These are phyloP conservation scores for Rheum nobile DNA, from an alignment of 148 eudicot genomes.

Conservation along the genomic window DNA sequence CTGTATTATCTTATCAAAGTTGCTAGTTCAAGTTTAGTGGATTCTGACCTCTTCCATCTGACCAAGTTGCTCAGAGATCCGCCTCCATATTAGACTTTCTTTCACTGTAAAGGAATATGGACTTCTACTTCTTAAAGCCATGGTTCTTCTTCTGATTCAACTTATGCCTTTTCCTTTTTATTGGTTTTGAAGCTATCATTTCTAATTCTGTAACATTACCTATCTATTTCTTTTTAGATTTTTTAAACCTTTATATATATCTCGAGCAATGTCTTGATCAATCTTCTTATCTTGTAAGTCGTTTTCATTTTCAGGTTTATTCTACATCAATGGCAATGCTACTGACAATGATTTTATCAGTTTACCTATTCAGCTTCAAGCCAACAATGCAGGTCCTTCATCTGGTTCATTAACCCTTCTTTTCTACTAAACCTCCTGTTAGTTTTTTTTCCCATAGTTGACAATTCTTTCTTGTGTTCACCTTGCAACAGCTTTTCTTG, in stretches of 20 bases:
- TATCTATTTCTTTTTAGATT: not conserved
- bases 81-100: not conserved
- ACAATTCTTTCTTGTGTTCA: not conserved
- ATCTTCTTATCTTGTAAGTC: not conserved
- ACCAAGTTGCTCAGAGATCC: not conserved
- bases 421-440: not conserved
- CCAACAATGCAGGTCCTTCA: slow-evolving; percentile 75
- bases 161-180: not conserved
- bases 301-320: slow-evolving; percentile 54
- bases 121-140: not conserved
- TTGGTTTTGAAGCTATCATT: not conserved
- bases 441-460: not conserved
- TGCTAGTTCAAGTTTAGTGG: not conserved
- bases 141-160: not conserved
- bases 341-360: slow-evolving; percentile 76
- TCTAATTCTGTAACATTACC: not conserved
- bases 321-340: slow-evolving; percentile 98
- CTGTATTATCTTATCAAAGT: not conserved
- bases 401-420: not conserved
- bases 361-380: slow-evolving; percentile 65
- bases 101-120: not conserved
- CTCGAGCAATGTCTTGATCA: not conserved
- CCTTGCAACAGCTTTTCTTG: slow-evolving; percentile 81
- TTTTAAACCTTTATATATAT: not conserved
- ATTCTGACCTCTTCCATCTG: not conserved